phyloP scores from a whole-genome alignment of 371 early-diverging fungal species.

The Rhizopus delemar region DNA sequence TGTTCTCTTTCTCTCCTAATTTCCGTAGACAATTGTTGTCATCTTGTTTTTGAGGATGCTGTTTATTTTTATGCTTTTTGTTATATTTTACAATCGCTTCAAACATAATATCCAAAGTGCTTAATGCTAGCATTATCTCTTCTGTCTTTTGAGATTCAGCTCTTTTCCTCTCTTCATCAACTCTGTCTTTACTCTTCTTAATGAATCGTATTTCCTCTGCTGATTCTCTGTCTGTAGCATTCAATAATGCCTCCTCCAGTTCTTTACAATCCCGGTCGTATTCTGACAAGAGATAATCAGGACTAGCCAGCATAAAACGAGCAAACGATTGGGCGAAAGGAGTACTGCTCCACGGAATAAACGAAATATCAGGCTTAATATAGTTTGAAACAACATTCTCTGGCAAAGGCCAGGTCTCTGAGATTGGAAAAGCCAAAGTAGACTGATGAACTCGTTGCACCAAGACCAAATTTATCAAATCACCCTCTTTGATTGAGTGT shows the following conservation, averaged over 20 bases:
- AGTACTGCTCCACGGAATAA: slow-evolving; percentile 61
- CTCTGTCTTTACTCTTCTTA: slow-evolving; percentile 24
- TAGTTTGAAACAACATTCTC: slow-evolving; percentile 38
- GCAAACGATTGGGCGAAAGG: slow-evolving; percentile 62
- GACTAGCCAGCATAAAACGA: slow-evolving; percentile 58
- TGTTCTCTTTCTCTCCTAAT: neutral
- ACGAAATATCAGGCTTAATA: slow-evolving; percentile 33
- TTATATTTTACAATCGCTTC: slow-evolving; percentile 24
- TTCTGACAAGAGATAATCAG: slow-evolving; percentile 50
- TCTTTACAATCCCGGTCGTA: slow-evolving; percentile 49
- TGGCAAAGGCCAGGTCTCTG: slow-evolving; percentile 54
- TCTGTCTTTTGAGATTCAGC: slow-evolving; percentile 19
- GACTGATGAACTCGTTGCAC: slow-evolving; percentile 64
- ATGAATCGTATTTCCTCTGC: slow-evolving; percentile 23
- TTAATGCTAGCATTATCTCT: slow-evolving; percentile 33
- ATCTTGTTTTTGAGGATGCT: neutral
- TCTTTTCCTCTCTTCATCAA: slow-evolving; percentile 16
- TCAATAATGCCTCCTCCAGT: slow-evolving; percentile 45
- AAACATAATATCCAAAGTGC: slow-evolving; percentile 31
- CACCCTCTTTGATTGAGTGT: slow-evolving; percentile 27
- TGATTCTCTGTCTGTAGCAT: slow-evolving; percentile 45
- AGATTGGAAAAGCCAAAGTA: slow-evolving; percentile 66
- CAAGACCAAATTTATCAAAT: slow-evolving; percentile 52
- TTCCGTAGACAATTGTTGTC: slow-evolving; percentile 15
- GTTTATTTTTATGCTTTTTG: slow-evolving; percentile 17